Evolutionary conservation across 768 basidiomycete genomes (phyloP).

Genomic region (Termitomyces eurrhizus): DNA sequence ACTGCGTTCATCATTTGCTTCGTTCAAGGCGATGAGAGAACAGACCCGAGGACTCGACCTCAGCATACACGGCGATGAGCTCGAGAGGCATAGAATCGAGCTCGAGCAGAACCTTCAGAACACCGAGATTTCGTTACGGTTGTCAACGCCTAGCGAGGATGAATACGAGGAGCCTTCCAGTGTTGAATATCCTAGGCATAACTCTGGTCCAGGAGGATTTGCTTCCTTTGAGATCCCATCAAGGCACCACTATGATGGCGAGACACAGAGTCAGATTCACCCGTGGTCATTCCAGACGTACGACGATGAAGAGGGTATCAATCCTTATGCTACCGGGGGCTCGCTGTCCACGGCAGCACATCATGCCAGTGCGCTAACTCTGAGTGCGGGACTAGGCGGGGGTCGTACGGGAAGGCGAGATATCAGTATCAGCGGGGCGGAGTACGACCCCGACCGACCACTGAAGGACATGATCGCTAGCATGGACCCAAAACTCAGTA

Average conservation of each 20-base stretch:
- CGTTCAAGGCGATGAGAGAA: conserved; percentile 29
- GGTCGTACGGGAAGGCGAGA: conserved; percentile 49
- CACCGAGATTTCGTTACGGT: conserved; percentile 67
- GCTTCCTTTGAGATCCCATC: conserved; percentile 59
- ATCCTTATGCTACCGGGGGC: conserved; percentile 62
- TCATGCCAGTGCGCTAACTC: conserved; percentile 84
- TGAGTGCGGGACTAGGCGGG: conserved; percentile 77
- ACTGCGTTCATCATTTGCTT: conserved; percentile 9
- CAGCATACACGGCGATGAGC: conserved; percentile 65
- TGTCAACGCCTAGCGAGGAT: conserved; percentile 49
- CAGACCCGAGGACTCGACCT: conserved; percentile 34
- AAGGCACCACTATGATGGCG: conserved; percentile 52
- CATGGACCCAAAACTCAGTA: conserved; percentile 51
- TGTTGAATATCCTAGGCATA: conserved; percentile 72
- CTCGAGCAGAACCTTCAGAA: conserved; percentile 77
- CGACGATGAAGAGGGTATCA: conserved; percentile 49
- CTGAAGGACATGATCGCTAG: conserved; percentile 68
- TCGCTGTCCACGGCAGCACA: conserved; percentile 84
- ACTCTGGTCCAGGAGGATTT: conserved; percentile 53
- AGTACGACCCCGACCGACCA: conserved; percentile 84
- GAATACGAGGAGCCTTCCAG: conserved; percentile 40
- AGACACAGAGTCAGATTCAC: conserved; percentile 43
- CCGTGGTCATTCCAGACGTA: conserved; percentile 48
- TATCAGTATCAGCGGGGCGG: conserved; percentile 63
- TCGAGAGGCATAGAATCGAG: conserved; percentile 71